phyloP scores from a whole-genome alignment of 2,329 filamentous ascomycete genomes.

The Aspergillus hiratsukae region DNA sequence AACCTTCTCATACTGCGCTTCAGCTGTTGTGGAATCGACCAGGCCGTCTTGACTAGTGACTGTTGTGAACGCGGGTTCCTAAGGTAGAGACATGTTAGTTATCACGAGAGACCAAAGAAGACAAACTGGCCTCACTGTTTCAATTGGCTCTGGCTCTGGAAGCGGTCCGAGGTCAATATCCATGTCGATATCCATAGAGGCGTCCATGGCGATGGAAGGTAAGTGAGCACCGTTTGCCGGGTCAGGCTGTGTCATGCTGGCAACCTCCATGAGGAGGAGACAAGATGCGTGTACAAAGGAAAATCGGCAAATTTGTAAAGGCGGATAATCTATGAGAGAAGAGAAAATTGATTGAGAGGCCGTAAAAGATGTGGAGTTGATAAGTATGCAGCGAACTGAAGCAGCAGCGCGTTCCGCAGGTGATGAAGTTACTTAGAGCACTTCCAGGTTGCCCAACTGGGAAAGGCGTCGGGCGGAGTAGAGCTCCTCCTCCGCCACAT shows the following conservation, averaged over 20 bases:
- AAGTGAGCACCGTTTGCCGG: neutral
- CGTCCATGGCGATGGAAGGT: constrained; percentile 22
- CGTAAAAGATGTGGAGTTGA: neutral
- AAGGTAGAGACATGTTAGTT: constrained; percentile 4
- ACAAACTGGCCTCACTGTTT: constrained; percentile 23
- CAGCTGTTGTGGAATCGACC: constrained; percentile 27
- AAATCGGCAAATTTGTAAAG: neutral
- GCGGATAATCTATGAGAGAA: neutral
- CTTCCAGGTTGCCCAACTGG: neutral
- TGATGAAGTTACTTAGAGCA: neutral
- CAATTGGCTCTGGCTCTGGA: constrained; percentile 35
- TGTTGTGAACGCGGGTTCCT: constrained; percentile 21
- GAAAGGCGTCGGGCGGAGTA: neutral
- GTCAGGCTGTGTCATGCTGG: constrained; percentile 1
- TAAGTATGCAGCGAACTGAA: neutral
- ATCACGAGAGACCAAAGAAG: neutral
- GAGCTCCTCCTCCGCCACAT: neutral
- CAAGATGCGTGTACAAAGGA: neutral
- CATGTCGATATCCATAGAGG: constrained; percentile 68
- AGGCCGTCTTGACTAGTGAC: constrained; percentile 15
- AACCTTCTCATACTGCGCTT: constrained; percentile 57
- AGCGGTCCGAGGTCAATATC: constrained; percentile 56
- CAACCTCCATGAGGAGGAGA: constrained; percentile 1
- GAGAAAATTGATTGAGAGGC: neutral
- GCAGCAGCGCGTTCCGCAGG: neutral